Evolutionary conservation across 2,329 filamentous ascomycete genomes (phyloP).

Genomic region (Nemania sp.): DNA sequence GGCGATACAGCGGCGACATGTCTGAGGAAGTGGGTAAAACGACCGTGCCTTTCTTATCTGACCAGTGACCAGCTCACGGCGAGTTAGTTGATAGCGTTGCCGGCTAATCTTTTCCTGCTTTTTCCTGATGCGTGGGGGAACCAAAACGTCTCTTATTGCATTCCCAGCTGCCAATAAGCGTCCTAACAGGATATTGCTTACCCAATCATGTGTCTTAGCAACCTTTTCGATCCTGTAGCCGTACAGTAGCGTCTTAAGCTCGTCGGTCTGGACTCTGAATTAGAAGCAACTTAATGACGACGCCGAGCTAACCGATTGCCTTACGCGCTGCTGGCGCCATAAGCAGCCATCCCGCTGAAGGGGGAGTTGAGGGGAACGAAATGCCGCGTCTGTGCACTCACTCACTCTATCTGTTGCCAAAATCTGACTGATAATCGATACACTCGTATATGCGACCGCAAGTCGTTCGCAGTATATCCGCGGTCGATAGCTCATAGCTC

Average conservation of each 20-base stretch:
- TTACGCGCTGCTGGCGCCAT: slow-evolving; percentile 23
- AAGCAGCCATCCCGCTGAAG: slow-evolving; percentile 12
- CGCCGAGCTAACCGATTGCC: slow-evolving; percentile 23
- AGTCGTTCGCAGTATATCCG: slow-evolving; percentile 11
- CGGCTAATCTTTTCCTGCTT: slow-evolving; percentile 15
- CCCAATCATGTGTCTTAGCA: slow-evolving; percentile 22
- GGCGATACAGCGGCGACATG: neutral
- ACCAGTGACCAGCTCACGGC: no score
- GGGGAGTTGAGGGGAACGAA: slow-evolving; percentile 7
- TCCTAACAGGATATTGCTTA: slow-evolving; percentile 6
- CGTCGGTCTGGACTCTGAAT: slow-evolving; percentile 18
- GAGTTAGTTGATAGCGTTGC: neutral
- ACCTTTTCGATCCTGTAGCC: neutral
- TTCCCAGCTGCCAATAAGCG: slow-evolving; percentile 16
- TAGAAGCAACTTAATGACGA: slow-evolving; percentile 8
- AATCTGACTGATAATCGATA: slow-evolving; percentile 3
- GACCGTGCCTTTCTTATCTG: slow-evolving; percentile 9
- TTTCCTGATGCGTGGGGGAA: neutral
- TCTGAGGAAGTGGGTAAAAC: neutral
- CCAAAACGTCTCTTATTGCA: slow-evolving; percentile 5
- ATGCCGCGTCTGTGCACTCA: slow-evolving; percentile 14
- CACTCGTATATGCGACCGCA: slow-evolving; percentile 16
- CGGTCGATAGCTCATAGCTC: neutral
- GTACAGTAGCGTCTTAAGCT: slow-evolving; percentile 24
- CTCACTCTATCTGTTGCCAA: slow-evolving; percentile 14